Conservation (phyloP, 495 filamentous ascomycete genomes). For the Tetracladium marchalianum region DNA sequence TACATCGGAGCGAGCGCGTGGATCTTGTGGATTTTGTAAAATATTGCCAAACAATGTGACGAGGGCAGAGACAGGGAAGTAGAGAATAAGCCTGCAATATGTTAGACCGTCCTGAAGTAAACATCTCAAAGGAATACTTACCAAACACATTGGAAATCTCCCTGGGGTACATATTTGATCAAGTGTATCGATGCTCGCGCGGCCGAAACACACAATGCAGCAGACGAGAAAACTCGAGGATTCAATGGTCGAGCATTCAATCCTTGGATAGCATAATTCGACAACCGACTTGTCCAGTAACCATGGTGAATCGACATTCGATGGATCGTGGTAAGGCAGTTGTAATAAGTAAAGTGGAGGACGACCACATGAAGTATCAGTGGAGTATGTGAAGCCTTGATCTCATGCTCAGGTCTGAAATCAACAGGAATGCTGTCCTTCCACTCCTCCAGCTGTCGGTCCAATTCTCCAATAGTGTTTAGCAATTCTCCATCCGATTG, state of each 20-base stretch:
- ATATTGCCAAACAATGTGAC: conserved; percentile 97
- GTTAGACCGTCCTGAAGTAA: neutral
- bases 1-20: conserved; percentile 77
- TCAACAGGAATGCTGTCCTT: conserved; percentile 91
- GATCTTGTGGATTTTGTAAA: conserved; percentile 88
- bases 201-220: conserved; percentile 82
- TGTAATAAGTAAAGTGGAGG: conserved; percentile 95
- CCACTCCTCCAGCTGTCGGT: conserved; percentile 89
- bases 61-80: conserved; percentile 92
- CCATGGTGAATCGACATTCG: conserved; percentile 98
- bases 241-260: conserved; percentile 85
- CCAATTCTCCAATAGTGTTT: conserved; percentile 92
- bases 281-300: conserved; percentile 93
- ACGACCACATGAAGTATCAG: conserved; percentile 87
- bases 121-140: conserved; percentile 33
- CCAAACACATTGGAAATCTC: conserved; percentile 93
- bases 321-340: conserved; percentile 94
- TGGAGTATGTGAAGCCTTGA: conserved; percentile 79
- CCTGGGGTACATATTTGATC: conserved; percentile 91
- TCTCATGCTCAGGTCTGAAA: conserved; percentile 90
- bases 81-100: conserved; percentile 72
- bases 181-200: conserved; percentile 88
- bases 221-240: conserved; percentile 88
- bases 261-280: conserved; percentile 90
- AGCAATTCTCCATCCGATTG: conserved; percentile 89